Conservation (phyloP, 2,329 filamentous ascomycete species). For the Neospermospora avenae region DNA sequence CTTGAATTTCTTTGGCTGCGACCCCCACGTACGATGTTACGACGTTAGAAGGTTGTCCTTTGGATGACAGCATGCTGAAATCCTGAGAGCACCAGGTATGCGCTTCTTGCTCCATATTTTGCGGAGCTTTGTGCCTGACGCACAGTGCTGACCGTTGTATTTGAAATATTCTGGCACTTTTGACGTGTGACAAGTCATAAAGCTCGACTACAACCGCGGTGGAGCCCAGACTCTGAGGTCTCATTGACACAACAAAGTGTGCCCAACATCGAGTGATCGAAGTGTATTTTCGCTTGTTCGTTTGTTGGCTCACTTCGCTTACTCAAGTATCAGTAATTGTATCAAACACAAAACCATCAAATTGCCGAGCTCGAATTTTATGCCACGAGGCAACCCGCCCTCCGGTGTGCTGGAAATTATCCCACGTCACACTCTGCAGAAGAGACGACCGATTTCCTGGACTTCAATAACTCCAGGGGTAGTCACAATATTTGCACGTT, state of each 20-base stretch:
- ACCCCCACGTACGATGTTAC: neutral
- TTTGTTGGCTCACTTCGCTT: neutral
- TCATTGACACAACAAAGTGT: neutral
- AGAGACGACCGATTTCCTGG: neutral
- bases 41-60: neutral
- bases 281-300: neutral
- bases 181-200: constrained; percentile 2
- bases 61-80: neutral
- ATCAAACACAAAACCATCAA: neutral
- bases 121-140: neutral
- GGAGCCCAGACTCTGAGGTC: neutral
- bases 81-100: neutral
- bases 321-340: neutral
- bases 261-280: neutral
- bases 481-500: neutral
- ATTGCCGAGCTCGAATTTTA: neutral
- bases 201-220: neutral
- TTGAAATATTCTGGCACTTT: neutral
- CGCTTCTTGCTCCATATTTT: constrained; percentile 1
- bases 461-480: neutral
- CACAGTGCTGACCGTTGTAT: neutral
- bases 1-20: neutral
- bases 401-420: neutral
- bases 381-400: neutral
- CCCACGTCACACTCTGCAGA: neutral